Evolutionary conservation across 352 stramenopile species (phyloP), one percentile per base, ranked within the genome.

Genomic region (Phytophthora aleatoria): DNA sequence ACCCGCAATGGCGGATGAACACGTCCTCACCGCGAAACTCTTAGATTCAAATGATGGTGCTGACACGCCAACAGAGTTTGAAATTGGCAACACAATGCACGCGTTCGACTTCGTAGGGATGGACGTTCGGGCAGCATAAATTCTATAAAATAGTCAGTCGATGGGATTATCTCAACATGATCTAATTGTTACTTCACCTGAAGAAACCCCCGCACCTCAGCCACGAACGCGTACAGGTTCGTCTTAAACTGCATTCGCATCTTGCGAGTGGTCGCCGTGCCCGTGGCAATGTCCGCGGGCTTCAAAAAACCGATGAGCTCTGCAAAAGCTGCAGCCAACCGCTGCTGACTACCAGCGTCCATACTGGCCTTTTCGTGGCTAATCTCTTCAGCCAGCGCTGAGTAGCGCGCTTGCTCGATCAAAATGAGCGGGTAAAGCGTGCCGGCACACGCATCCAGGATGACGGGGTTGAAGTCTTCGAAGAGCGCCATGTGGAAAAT

Each of bases 381-480:
- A 12, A 95, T 78, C 54, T 91, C 84, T 24, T 92, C 71, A 0
- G 79, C 83, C 42, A 95, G 70, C 8, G 69, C 48, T 57, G 81
- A 89, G 61, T 92, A 92, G n/a, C 84, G 73, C 26, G 70, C 74
- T 47, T 88, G 78, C 50, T 93, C 82, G 41, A 92, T 86, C 53
- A 95, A 75, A 54, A 95, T 82, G 24, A 95, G 75, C n/a, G 83
- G 81, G 64, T 91, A 95, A 26, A 95, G 67, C 8, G 87, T 81
- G 16, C 79, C 64, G 10, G 85, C 74, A 48, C 83, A 92, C 16
- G 71, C 74, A 64, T 95, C 87, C 5, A 95, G 69, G 39, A 94
- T 88, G 30, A 76, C 58, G 0, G 80, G 80, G 51, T 93, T 85
- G 57, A 89, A 93, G 54, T 92, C 80, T 67, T 95, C 83, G 52